Evolutionary conservation across 2,329 filamentous ascomycete species (phyloP).

Genomic region (Botrytis fragariae): DNA sequence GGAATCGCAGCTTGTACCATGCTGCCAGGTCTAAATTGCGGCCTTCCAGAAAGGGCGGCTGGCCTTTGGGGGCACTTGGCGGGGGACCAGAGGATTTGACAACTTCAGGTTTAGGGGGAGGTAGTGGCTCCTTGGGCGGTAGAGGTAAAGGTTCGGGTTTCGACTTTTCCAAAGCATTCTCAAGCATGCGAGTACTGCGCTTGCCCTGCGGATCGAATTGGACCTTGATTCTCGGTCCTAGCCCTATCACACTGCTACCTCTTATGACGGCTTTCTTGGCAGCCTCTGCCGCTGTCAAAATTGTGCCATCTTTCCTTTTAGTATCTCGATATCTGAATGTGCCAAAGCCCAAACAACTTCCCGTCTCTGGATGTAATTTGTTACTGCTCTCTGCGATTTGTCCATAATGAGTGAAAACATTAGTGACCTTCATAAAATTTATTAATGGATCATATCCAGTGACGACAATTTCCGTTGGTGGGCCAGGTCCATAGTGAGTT

Average conservation of each 20-base stretch:
- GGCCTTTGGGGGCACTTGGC: slow-evolving; percentile 87
- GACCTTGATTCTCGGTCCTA: slow-evolving; percentile 69
- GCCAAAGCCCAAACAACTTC: slow-evolving; percentile 90
- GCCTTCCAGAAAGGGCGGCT: slow-evolving; percentile 29
- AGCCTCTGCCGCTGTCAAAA: slow-evolving; percentile 70
- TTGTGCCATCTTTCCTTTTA: slow-evolving; percentile 44
- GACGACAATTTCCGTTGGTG: slow-evolving; percentile 86
- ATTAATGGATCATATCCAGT: slow-evolving; percentile 94
- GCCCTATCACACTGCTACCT: slow-evolving; percentile 73
- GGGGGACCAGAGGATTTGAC: slow-evolving; percentile 62
- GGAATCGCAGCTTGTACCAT: slow-evolving; percentile 38
- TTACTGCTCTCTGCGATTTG: slow-evolving; percentile 90
- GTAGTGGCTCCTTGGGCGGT: slow-evolving; percentile 38
- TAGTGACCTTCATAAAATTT: slow-evolving; percentile 71
- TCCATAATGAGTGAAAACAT: slow-evolving; percentile 76
- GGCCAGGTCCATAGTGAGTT: slow-evolving; percentile 83
- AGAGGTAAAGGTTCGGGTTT: slow-evolving; percentile 41
- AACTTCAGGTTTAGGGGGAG: slow-evolving; percentile 40
- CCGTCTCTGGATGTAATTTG: slow-evolving; percentile 91
- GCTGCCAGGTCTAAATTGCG: slow-evolving; percentile 35
- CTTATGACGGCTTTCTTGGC: slow-evolving; percentile 76
- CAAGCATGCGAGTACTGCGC: slow-evolving; percentile 75
- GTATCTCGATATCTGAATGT: slow-evolving; percentile 84
- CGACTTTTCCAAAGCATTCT: slow-evolving; percentile 67
- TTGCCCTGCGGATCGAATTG: slow-evolving; percentile 87